Percentiles rank a stretch among this genome's conserved stretches.
phyloP scores from a whole-genome alignment of 2,329 filamentous ascomycete species.

The Alternaria longipes region DNA sequence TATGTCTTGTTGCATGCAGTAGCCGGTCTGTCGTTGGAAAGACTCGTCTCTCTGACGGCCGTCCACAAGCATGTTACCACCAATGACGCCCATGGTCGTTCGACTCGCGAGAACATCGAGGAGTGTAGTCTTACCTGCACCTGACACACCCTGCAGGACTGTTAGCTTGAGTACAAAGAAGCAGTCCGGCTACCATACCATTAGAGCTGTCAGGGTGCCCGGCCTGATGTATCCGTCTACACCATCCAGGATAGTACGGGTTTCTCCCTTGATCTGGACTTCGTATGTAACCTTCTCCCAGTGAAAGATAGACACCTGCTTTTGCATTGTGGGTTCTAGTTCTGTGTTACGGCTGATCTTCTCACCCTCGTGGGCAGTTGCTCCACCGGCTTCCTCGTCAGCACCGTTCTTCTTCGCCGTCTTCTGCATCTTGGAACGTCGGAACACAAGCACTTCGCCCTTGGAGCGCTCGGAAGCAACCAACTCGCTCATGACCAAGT shows the following conservation, averaged over 20 bases:
- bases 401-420: conserved; percentile 35
- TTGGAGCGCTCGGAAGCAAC: conserved; percentile 69
- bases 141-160: conserved; percentile 41
- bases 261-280: conserved; percentile 50
- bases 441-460: conserved; percentile 74
- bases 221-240: conserved; percentile 65
- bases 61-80: conserved; percentile 78
- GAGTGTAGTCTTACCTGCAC: conserved; percentile 88
- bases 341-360: conserved; percentile 38
- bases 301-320: conserved; percentile 52
- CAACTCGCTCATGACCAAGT: conserved; percentile 69
- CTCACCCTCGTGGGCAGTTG: conserved; percentile 40
- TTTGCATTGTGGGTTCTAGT: conserved; percentile 39
- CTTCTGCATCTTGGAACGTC: conserved; percentile 48
- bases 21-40: conserved; percentile 80
- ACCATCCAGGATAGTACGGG: conserved; percentile 60
- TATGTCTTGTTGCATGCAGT: conserved; percentile 65
- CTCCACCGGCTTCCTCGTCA: conserved; percentile 51
- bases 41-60: conserved; percentile 66
- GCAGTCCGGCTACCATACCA: conserved; percentile 75
- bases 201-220: conserved; percentile 56
- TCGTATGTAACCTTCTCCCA: conserved; percentile 41
- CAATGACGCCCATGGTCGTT: conserved; percentile 77
- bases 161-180: conserved; percentile 54
- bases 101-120: conserved; percentile 83